Evolutionary conservation across 2,329 filamentous ascomycete species (phyloP), one percentile per base, ranked within the genome.

Genomic region (Curvularia sp.): DNA sequence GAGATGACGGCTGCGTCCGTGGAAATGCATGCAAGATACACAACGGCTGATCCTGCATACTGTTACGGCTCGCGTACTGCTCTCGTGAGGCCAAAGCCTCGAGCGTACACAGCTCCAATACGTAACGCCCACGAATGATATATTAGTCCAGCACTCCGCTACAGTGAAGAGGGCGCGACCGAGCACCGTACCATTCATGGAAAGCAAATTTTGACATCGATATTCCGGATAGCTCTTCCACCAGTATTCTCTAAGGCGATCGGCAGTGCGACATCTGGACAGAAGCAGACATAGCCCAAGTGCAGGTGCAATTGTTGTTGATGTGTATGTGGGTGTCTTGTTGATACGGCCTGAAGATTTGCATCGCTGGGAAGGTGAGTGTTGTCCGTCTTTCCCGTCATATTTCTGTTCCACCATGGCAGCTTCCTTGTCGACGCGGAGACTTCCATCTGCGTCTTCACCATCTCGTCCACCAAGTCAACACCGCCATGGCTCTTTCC

Each of bases 191-290:
- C 64, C 55, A 60, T 59, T 52, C 52, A 68, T 63, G 64, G 43
- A 59, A 62, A 61, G 42, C 48, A 61, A 61, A 32, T 54, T 36
- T 60, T 57, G 64, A 71, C 73, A 77, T 76, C 61, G 62, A 62
- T 77, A 76, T 72, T 63, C 28, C 52, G 43, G 71, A 69, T 66
- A 76, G 74, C 59, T 72, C 66, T 75, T 74, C 27, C 56, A 57
- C 36, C 61, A 70, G 57, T 67, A 77, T 76, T 62, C 61, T 58
- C 72, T 63, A 62, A 53, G 47, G 38, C 42, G 49, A 36, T 42
- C 28, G 39, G 51, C 39, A 27, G 52, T 53, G 55, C 34, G 48
- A 30, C 42, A 13, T 38, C 8, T 21, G n/a, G 30, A 12, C 21
- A 30, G 34, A 51, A 57, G 32, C 43, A 43, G 56, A 50, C 36